Evolutionary conservation across 2,329 filamentous ascomycete species (phyloP).

Genomic region (Talaromyces sp.): DNA sequence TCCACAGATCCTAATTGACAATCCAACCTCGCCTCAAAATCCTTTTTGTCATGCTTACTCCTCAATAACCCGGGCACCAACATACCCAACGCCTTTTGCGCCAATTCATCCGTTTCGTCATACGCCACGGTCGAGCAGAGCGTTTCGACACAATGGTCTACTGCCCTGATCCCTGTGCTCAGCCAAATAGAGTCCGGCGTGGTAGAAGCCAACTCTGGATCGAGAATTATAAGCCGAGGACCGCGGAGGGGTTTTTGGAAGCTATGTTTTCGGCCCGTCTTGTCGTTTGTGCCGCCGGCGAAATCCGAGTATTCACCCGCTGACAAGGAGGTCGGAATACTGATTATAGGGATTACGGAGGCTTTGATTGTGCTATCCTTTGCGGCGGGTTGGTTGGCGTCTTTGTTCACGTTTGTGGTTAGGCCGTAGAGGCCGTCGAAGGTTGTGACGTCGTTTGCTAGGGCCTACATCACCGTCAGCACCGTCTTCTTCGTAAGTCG

Average conservation of each 20-base stretch:
- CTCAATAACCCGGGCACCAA: slow-evolving; percentile 46
- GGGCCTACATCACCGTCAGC: slow-evolving; percentile 30
- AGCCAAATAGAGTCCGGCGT: slow-evolving; percentile 57
- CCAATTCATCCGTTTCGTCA: slow-evolving; percentile 37
- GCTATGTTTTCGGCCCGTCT: slow-evolving; percentile 35
- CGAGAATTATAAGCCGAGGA: slow-evolving; percentile 55
- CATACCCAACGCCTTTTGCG: slow-evolving; percentile 38
- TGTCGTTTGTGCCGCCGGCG: slow-evolving; percentile 39
- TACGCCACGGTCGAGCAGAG: slow-evolving; percentile 43
- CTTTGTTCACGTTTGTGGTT: slow-evolving; percentile 9
- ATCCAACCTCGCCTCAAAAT: slow-evolving; percentile 44
- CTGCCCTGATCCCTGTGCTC: slow-evolving; percentile 54
- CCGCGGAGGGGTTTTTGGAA: slow-evolving; percentile 41
- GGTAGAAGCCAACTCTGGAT: slow-evolving; percentile 50
- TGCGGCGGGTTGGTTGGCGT: slow-evolving; percentile 22
- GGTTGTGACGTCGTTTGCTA: slow-evolving; percentile 48
- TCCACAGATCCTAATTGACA: slow-evolving; percentile 53
- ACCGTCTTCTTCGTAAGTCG: background rate
- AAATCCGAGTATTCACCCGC: slow-evolving; percentile 44
- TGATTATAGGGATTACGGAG: slow-evolving; percentile 34
- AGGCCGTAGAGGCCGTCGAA: slow-evolving; percentile 41
- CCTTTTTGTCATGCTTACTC: slow-evolving; percentile 36
- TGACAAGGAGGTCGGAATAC: slow-evolving; percentile 43
- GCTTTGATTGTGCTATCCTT: slow-evolving; percentile 27
- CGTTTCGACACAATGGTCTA: slow-evolving; percentile 59